These are phyloP conservation scores for Diaporthe eres DNA, from an alignment of 2,329 filamentous ascomycete species.

Conservation along the genomic window DNA sequence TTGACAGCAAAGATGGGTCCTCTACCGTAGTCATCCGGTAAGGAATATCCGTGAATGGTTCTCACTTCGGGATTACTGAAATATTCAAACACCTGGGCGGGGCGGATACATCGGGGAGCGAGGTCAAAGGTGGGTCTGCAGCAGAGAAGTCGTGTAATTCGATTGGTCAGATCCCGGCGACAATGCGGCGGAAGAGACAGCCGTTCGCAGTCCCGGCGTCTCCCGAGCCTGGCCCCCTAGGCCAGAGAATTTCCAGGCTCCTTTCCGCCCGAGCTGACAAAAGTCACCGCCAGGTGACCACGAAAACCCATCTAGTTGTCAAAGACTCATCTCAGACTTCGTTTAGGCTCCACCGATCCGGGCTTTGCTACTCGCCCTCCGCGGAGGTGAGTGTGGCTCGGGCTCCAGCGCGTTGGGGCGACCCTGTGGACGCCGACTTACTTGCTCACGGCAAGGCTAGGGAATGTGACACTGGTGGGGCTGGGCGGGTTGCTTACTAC, in stretches of 20 bases:
- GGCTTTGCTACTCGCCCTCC: background rate
- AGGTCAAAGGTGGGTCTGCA: conserved; percentile 34
- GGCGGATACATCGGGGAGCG: background rate
- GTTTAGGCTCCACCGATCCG: conserved; percentile 11
- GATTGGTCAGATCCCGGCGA: conserved; percentile 31
- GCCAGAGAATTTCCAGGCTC: conserved; percentile 34
- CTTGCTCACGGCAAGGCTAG: conserved; percentile 4
- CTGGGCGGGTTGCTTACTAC: conserved; percentile 18
- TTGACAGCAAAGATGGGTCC: background rate
- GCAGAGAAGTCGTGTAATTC: conserved; percentile 19
- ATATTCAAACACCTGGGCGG: conserved; percentile 4
- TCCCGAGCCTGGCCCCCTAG: conserved; percentile 19
- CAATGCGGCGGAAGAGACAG: conserved; percentile 10
- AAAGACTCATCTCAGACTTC: conserved; percentile 20
- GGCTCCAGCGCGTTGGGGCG: conserved; percentile 2
- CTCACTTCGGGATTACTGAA: conserved; percentile 10
- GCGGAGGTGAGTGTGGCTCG: background rate
- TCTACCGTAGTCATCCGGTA: background rate
- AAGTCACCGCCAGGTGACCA: conserved; percentile 30
- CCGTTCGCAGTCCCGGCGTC: conserved; percentile 20
- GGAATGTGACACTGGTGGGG: background rate
- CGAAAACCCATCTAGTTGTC: conserved; percentile 15
- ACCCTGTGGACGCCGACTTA: background rate
- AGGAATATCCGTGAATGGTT: background rate
- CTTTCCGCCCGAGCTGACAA: conserved; percentile 32